Evolutionary conservation across 441 rosid genomes (phyloP).

Genomic region (Erodium trifolium): DNA sequence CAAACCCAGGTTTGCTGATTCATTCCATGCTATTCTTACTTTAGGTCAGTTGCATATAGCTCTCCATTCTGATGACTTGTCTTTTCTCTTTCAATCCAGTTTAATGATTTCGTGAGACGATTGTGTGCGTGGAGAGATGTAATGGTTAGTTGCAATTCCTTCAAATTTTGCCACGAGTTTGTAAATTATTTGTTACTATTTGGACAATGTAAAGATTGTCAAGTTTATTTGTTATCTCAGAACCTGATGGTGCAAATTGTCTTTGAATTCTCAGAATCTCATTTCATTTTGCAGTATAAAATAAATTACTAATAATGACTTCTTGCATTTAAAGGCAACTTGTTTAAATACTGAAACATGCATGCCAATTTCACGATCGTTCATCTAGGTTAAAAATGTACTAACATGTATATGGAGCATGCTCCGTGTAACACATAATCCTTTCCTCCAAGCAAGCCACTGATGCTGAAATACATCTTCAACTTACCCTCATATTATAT

Average conservation of each 20-base stretch:
- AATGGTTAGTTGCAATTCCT: slow-evolving; percentile 48
- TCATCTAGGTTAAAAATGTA: background rate
- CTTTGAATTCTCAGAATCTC: background rate
- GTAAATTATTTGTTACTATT: background rate
- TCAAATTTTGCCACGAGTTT: slow-evolving; percentile 8
- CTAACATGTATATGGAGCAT: slow-evolving; percentile 2
- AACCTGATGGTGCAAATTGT: background rate
- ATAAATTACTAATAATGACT: background rate
- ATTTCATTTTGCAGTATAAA: background rate
- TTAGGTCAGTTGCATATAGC: slow-evolving; percentile 9
- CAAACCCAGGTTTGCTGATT: slow-evolving; percentile 50
- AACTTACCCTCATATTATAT: background rate
- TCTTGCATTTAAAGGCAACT: background rate
- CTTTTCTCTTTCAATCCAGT: slow-evolving; percentile 24
- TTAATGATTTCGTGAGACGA: slow-evolving; percentile 71
- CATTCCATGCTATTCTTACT: slow-evolving; percentile 10
- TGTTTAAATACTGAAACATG: background rate
- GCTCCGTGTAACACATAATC: background rate
- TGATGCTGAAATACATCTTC: background rate
- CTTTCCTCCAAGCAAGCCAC: background rate
- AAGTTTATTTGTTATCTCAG: background rate
- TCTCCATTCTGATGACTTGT: slow-evolving; percentile 1
- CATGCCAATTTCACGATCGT: background rate
- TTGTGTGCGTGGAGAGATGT: slow-evolving; percentile 89
- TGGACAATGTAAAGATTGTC: background rate